phyloP scores from a whole-genome alignment of 306 rosid genomes.

The Parietaria judaica region DNA sequence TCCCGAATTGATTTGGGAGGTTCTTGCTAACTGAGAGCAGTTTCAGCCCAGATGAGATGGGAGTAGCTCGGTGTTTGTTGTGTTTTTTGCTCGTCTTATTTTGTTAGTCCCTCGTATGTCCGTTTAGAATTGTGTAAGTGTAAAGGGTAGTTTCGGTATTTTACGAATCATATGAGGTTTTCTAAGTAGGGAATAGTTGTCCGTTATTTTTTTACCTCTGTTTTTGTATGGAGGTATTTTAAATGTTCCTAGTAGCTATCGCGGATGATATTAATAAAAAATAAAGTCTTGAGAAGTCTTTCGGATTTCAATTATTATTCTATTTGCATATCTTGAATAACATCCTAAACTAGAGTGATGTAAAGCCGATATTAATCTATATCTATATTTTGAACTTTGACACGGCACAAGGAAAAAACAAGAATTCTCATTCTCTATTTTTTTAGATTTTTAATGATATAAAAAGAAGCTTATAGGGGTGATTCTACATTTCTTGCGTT shows the following conservation, averaged over 20 bases:
- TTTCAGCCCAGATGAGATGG: background rate
- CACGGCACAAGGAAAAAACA: too few species aligned
- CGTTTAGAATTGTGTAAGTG: slow-evolving; percentile 1
- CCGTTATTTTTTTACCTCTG: slow-evolving; percentile 12
- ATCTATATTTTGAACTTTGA: too few species aligned
- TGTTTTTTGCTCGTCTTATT: background rate
- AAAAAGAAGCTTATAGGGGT: too few species aligned
- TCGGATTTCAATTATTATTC: background rate
- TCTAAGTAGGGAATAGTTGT: background rate
- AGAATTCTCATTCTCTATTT: too few species aligned
- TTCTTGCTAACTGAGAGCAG: slow-evolving; percentile 52
- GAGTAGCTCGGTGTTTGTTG: background rate
- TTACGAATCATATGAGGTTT: background rate
- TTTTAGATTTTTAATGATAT: too few species aligned
- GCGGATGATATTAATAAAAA: background rate
- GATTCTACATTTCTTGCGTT: too few species aligned
- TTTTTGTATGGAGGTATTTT: slow-evolving; percentile 19
- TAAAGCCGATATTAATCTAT: too few species aligned
- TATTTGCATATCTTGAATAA: too few species aligned
- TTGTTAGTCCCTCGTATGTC: background rate
- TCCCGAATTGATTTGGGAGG: slow-evolving; percentile 88
- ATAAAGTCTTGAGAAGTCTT: background rate
- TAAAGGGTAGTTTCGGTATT: slow-evolving; percentile 17
- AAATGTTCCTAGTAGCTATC: slow-evolving; percentile 1
- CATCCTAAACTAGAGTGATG: too few species aligned